Percentiles rank a stretch among this genome's conserved stretches.
These are phyloP conservation scores for Suillus fuscotomentosus DNA, from an alignment of 768 basidiomycete genomes.

Conservation along the genomic window DNA sequence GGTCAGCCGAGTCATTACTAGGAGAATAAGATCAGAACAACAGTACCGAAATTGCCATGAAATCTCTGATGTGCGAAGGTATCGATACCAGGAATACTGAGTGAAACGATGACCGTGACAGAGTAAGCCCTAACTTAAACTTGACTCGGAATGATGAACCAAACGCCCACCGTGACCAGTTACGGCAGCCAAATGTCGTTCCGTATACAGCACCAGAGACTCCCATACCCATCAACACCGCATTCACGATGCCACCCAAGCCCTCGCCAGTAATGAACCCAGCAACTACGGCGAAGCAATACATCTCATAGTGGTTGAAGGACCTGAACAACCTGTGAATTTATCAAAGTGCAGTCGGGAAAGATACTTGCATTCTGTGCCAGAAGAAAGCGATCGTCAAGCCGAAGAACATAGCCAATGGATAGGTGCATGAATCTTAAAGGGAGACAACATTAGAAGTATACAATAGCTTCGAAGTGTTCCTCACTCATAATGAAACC, in stretches of 20 bases:
- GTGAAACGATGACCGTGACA: too few relatives aligned
- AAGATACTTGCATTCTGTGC: conserved; percentile 3
- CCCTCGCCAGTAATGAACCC: conserved; percentile 42
- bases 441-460: neutral
- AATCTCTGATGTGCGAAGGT: too few relatives aligned
- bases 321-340: neutral
- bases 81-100: too few relatives aligned
- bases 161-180: too few relatives aligned
- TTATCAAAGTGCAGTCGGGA: neutral
- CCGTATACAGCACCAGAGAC: conserved; percentile 26
- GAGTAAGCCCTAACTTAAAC: too few relatives aligned
- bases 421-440: conserved; percentile 21
- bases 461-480: neutral
- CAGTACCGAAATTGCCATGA: too few relatives aligned
- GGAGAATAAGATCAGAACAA: too few relatives aligned
- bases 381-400: conserved; percentile 23
- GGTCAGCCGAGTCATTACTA: too few relatives aligned
- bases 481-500: conserved; percentile 12
- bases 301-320: conserved; percentile 15
- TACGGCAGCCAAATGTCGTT: conserved; percentile 24
- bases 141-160: too few relatives aligned
- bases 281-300: conserved; percentile 36
- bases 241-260: conserved; percentile 34
- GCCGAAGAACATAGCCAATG: conserved; percentile 22
- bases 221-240: conserved; percentile 27